Conservation (phyloP, 768 basidiomycete genomes). For the Fibroporia radiculosa region DNA sequence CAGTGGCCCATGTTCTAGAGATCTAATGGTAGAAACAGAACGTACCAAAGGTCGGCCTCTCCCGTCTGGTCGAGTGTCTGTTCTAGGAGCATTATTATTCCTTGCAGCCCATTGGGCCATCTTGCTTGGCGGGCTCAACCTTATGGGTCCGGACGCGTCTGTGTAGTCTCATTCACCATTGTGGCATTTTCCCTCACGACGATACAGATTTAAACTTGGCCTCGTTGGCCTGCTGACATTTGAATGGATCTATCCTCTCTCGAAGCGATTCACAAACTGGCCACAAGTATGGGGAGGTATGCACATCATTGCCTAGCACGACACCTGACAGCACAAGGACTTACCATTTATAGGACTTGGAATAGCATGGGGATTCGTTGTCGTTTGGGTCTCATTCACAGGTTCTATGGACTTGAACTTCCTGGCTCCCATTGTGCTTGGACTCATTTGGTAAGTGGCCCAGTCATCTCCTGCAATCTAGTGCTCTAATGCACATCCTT, state of each 20-base stretch:
- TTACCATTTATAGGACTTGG: slow-evolving; percentile 25
- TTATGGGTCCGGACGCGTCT: slow-evolving; percentile 9
- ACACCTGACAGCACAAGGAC: not conserved
- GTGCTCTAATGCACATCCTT: not conserved
- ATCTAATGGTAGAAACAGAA: slow-evolving; percentile 15
- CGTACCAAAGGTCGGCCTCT: slow-evolving; percentile 27
- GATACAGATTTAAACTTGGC: slow-evolving; percentile 6
- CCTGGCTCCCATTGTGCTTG: slow-evolving; percentile 13
- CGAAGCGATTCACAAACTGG: slow-evolving; percentile 52
- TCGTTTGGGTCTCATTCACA: slow-evolving; percentile 38
- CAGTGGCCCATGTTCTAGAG: not conserved
- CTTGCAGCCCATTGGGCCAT: slow-evolving; percentile 14
- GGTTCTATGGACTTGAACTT: slow-evolving; percentile 20
- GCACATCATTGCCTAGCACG: not conserved
- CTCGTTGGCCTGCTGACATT: slow-evolving; percentile 12
- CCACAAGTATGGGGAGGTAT: slow-evolving; percentile 53
- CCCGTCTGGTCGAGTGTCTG: slow-evolving; percentile 23
- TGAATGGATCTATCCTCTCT: slow-evolving; percentile 34
- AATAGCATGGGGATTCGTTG: slow-evolving; percentile 47
- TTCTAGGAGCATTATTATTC: slow-evolving; percentile 23
- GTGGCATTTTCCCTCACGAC: not conserved
- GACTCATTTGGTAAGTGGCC: slow-evolving; percentile 12
- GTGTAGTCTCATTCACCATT: slow-evolving; percentile 9
- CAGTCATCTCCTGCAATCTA: slow-evolving; percentile 22
- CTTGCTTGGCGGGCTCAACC: slow-evolving; percentile 10